Evolutionary conservation across 192 early-diverging fungal species (phyloP).

Genomic region (Bifiguratus adelaidae): DNA sequence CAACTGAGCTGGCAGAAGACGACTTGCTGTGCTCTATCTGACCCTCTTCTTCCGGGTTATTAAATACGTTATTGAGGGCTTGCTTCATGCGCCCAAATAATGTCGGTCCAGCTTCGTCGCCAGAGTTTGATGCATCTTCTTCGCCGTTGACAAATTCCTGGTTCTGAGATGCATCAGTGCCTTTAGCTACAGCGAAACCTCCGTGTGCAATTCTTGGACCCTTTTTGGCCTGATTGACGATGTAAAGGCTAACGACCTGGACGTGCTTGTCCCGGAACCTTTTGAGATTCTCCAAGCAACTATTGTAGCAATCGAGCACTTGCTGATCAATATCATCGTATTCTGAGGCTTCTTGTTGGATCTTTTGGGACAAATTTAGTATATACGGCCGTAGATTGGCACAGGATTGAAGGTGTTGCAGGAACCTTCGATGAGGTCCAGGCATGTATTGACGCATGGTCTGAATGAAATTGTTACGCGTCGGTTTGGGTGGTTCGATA

Average conservation of each 20-base stretch:
- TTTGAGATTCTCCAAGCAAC: conserved; percentile 71
- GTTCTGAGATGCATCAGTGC: neutral
- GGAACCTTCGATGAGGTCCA: conserved; percentile 73
- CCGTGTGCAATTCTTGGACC: conserved; percentile 54
- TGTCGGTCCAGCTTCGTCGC: neutral
- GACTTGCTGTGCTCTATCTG: too few relatives aligned
- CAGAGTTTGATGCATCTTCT: neutral
- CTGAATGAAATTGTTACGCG: conserved; percentile 61
- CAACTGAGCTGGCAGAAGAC: neutral
- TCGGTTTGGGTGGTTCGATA: conserved; percentile 7
- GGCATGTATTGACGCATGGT: conserved; percentile 95
- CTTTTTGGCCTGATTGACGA: conserved; percentile 72
- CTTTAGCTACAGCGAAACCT: conserved; percentile 26
- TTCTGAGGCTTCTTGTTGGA: neutral
- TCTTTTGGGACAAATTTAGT: conserved; percentile 10
- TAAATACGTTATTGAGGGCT: too few relatives aligned
- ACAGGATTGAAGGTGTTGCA: conserved; percentile 59
- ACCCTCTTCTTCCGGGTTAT: too few relatives aligned
- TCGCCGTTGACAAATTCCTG: neutral
- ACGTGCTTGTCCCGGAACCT: conserved; percentile 86
- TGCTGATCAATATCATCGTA: conserved; percentile 12
- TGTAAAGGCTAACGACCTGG: conserved; percentile 85
- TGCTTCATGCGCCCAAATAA: neutral
- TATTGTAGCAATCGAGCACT: conserved; percentile 63
- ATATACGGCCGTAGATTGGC: conserved; percentile 64